These are phyloP conservation scores for Paulownia fortunei DNA, from an alignment of 257 asterid genomes.

Conservation along the genomic window DNA sequence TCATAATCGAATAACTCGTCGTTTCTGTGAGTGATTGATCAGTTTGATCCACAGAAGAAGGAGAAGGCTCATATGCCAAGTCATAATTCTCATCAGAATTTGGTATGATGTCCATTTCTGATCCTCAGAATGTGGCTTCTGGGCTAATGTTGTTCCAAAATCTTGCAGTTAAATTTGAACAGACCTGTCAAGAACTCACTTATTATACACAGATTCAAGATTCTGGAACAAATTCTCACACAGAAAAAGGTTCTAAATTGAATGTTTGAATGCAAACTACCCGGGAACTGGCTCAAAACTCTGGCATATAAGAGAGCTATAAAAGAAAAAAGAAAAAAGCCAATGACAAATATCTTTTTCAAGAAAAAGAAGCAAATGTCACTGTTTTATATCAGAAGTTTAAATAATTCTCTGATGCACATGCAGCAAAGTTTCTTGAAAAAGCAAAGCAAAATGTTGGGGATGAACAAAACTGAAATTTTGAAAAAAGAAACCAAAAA, in stretches of 20 bases:
- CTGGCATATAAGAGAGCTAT: not conserved
- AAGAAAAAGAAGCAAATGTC: conserved; percentile 44
- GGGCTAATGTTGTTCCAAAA: not conserved
- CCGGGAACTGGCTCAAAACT: conserved; percentile 45
- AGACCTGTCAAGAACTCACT: conserved; percentile 23
- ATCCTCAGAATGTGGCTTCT: not conserved
- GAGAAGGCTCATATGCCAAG: conserved; percentile 56
- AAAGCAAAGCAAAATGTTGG: conserved; percentile 12
- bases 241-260: conserved; percentile 25
- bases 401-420: conserved; percentile 43
- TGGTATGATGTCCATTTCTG: conserved; percentile 49
- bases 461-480: not conserved
- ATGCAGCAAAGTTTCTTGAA: conserved; percentile 40
- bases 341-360: not conserved
- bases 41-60: conserved; percentile 54
- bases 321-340: not conserved
- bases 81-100: conserved; percentile 62
- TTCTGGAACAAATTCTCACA: conserved; percentile 29
- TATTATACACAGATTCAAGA: conserved; percentile 36
- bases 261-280: conserved; percentile 42
- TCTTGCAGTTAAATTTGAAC: no score
- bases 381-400: conserved; percentile 38
- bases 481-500: not conserved
- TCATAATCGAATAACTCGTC: conserved; percentile 47
- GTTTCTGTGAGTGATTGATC: conserved; percentile 61